These are phyloP conservation scores for Naganishia sp. DNA, from an alignment of 1,284 basidiomycete genomes.

Conservation along the genomic window DNA sequence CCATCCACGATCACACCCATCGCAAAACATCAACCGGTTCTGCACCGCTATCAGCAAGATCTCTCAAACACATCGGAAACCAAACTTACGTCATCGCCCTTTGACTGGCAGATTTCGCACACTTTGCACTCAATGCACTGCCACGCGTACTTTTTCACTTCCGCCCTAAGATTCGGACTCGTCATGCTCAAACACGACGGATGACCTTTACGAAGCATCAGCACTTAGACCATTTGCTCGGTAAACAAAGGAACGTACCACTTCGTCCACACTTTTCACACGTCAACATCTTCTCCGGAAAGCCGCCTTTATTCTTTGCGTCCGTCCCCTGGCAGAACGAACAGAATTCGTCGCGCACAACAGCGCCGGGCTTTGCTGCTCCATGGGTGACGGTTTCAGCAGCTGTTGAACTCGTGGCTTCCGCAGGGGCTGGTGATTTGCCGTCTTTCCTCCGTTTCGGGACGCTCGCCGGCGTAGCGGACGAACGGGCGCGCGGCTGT, in stretches of 20 bases:
- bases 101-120: conserved; percentile 82
- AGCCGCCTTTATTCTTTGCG: conserved; percentile 18
- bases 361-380: conserved; percentile 19
- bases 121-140: conserved; percentile 89
- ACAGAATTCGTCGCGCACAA: conserved; percentile 36
- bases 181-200: conserved; percentile 68
- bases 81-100: conserved; percentile 83
- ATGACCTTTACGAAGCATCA: conserved; percentile 61
- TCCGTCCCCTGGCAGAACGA: conserved; percentile 42
- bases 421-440: background rate
- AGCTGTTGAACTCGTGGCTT: background rate
- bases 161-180: conserved; percentile 57
- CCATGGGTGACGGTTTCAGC: background rate
- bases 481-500: background rate
- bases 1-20: conserved; percentile 93
- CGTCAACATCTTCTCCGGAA: conserved; percentile 31
- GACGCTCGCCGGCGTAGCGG: background rate
- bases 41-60: conserved; percentile 47
- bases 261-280: conserved; percentile 32
- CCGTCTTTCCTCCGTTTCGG: background rate
- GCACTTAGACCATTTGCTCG: background rate
- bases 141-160: conserved; percentile 74
- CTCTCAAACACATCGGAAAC: too few relatives aligned
- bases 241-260: conserved; percentile 24
- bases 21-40: conserved; percentile 86